Evolutionary conservation across 23 red algal genomes (phyloP).

Genomic region (Gracilariopsis chorda): DNA sequence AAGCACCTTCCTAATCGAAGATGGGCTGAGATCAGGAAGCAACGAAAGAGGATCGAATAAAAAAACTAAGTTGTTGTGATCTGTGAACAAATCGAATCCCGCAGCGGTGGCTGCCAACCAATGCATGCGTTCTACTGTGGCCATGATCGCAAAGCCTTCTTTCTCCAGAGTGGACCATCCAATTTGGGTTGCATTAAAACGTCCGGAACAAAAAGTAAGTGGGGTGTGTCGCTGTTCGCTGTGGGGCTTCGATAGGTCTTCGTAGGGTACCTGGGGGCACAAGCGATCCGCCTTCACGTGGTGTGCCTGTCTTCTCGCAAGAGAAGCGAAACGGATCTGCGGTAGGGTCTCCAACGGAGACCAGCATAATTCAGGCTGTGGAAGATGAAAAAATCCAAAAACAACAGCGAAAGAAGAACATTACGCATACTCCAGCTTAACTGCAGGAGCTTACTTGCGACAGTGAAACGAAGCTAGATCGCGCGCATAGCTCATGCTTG

Average conservation of each 20-base stretch:
- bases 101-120: background rate
- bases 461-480: too few relatives aligned
- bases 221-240: background rate
- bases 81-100: background rate
- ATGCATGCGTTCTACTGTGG: background rate
- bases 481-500: too few relatives aligned
- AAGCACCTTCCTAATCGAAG: background rate
- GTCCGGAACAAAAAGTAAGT: background rate
- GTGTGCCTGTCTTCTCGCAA: constrained; percentile 17
- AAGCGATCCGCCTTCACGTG: constrained; percentile 21
- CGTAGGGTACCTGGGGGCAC: background rate
- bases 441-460: too few relatives aligned
- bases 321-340: too few relatives aligned
- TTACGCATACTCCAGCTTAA: too few relatives aligned
- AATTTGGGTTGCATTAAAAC: background rate
- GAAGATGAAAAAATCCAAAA: too few relatives aligned
- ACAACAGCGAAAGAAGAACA: too few relatives aligned
- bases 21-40: background rate
- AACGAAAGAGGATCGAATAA: background rate
- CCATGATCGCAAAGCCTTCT: background rate
- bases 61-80: constrained; percentile 3
- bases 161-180: background rate
- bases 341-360: too few relatives aligned
- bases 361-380: too few relatives aligned
- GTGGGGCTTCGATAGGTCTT: background rate